phyloP scores from a whole-genome alignment of 352 stramenopile species.

The Peronosclerospora sorghi region DNA sequence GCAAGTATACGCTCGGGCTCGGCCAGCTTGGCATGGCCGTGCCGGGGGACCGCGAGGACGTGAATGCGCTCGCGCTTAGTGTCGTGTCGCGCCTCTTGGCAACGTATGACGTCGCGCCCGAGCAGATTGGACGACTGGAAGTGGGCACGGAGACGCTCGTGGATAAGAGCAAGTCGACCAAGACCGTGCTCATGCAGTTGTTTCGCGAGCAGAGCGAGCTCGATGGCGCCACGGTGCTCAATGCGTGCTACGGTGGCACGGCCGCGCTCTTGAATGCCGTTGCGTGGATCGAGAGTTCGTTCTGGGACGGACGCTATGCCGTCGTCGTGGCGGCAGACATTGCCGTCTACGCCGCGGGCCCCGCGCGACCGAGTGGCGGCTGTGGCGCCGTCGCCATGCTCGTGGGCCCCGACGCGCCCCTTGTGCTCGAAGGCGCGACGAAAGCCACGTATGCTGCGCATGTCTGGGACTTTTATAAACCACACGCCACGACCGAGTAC shows the following conservation, averaged over 20 bases:
- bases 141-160: slow-evolving; percentile 95
- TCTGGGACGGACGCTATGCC: slow-evolving; percentile 89
- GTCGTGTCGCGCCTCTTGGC: slow-evolving; percentile 40
- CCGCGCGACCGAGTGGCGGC: too few relatives aligned
- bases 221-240: slow-evolving; percentile 90
- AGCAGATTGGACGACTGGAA: slow-evolving; percentile 89
- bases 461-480: slow-evolving; percentile 99
- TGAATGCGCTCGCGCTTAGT: slow-evolving; percentile 61
- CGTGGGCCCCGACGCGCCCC: slow-evolving; percentile 90
- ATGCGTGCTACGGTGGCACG: slow-evolving; percentile 97
- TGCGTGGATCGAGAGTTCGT: slow-evolving; percentile 90
- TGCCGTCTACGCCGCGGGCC: slow-evolving; percentile 90
- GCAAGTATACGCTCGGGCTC: slow-evolving; percentile 65
- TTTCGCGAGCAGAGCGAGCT: slow-evolving; percentile 51
- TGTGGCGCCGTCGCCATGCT: too few relatives aligned
- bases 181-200: slow-evolving; percentile 72
- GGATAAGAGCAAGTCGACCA: slow-evolving; percentile 81
- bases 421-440: slow-evolving; percentile 84
- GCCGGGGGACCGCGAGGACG: slow-evolving; percentile 58
- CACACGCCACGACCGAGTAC: slow-evolving; percentile 87
- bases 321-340: slow-evolving; percentile 95
- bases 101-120: slow-evolving; percentile 38
- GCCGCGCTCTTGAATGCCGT: slow-evolving; percentile 95
- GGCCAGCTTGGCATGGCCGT: slow-evolving; percentile 55
- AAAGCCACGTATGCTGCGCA: too few relatives aligned